Evolutionary conservation across 116 monocot genomes (phyloP).

Genomic region (Posidonia oceanica): DNA sequence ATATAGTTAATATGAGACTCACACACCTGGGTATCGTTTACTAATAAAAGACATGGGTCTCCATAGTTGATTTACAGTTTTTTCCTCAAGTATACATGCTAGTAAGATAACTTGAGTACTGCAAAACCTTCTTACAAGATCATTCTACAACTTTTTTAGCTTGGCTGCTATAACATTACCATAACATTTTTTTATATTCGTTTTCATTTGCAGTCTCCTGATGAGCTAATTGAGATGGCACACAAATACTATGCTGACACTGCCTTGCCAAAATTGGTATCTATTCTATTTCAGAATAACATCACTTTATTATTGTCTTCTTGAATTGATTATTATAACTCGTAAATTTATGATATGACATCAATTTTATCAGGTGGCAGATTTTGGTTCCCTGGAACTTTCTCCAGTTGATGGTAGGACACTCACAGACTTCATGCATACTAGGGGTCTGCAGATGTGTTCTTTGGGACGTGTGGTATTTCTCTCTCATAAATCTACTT

Average conservation of each 20-base stretch:
- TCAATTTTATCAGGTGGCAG: conserved; percentile 55
- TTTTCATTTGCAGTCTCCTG: conserved; percentile 48
- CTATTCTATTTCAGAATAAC: background rate
- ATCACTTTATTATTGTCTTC: background rate
- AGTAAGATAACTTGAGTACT: background rate
- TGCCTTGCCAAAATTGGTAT: conserved; percentile 89
- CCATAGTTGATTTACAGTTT: background rate
- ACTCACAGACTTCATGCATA: conserved; percentile 97
- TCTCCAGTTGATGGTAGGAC: conserved; percentile 98
- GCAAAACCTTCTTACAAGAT: no score
- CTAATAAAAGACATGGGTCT: no score
- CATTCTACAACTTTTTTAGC: no score
- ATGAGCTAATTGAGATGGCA: conserved; percentile 84
- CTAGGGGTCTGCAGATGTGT: conserved; percentile 86
- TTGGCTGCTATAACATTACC: no score
- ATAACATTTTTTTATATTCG: background rate
- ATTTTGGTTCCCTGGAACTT: conserved; percentile 94
- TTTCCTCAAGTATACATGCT: background rate
- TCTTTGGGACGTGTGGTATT: conserved; percentile 81
- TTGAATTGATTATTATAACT: background rate
- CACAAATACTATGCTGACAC: conserved; percentile 69
- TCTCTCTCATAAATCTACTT: background rate
- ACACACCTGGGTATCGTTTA: no score
- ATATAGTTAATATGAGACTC: no score
- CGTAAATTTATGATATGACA: background rate